Conservation (phyloP, 768 basidiomycete species). For the Mycena chlorophos region DNA sequence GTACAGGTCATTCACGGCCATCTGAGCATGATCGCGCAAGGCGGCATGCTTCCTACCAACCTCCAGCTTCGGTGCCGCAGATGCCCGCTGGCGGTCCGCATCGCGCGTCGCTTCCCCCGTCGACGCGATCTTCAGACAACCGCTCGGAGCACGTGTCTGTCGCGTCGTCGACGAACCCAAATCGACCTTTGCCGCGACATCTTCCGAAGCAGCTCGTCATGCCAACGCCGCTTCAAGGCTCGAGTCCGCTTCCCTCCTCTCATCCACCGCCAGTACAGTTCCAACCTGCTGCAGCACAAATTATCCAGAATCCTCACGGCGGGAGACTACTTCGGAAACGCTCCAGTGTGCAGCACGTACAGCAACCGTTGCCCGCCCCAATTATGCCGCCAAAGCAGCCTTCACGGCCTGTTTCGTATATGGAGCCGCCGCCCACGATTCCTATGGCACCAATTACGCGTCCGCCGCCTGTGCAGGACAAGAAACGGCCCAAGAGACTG, state of each 20-base stretch:
- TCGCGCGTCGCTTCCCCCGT: background rate
- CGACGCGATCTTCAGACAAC: slow-evolving; percentile 1
- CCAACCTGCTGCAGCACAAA: slow-evolving; percentile 10
- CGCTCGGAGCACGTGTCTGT: slow-evolving; percentile 19
- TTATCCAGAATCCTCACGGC: slow-evolving; percentile 12
- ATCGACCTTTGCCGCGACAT: slow-evolving; percentile 32
- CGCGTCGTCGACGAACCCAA: slow-evolving; percentile 18
- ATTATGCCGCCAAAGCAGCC: slow-evolving; percentile 8
- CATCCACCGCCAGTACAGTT: slow-evolving; percentile 17
- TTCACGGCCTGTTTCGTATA: slow-evolving; percentile 14
- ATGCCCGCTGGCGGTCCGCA: background rate
- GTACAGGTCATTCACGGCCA: background rate
- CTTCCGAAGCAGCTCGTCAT: slow-evolving; percentile 70
- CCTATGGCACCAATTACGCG: slow-evolving; percentile 15
- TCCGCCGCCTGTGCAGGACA: slow-evolving; percentile 24
- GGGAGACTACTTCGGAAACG: slow-evolving; percentile 16
- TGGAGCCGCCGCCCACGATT: slow-evolving; percentile 20
- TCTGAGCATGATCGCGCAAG: background rate
- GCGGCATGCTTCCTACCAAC: background rate
- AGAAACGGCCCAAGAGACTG: slow-evolving; percentile 37
- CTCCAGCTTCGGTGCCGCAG: background rate
- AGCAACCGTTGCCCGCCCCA: background rate
- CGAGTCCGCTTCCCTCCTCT: slow-evolving; percentile 20
- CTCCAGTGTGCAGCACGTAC: slow-evolving; percentile 8
- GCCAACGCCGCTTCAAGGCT: slow-evolving; percentile 64